Percentiles rank a stretch among this genome's conserved stretches.
Evolutionary conservation across 345 rosid genomes (phyloP).

Genomic region (Pistacia atlantica): DNA sequence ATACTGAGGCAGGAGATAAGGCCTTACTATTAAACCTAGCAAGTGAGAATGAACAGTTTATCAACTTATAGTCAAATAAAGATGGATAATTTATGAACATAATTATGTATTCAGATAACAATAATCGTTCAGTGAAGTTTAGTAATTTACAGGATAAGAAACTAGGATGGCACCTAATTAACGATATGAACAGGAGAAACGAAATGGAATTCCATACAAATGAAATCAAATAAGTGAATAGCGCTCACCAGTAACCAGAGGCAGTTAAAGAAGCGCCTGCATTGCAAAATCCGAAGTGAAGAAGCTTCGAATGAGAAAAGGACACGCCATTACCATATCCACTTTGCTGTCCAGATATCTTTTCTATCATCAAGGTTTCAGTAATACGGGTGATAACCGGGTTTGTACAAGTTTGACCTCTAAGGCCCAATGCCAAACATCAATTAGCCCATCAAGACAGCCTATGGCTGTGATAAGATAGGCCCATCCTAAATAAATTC

Average conservation of each 20-base stretch:
- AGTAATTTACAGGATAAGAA: not conserved
- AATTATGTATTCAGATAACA: not conserved
- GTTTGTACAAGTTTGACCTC: not conserved
- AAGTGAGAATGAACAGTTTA: not conserved
- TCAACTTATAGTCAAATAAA: not conserved
- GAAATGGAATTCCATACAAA: not conserved
- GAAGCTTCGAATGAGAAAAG: conserved; percentile 17
- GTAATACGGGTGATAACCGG: not conserved
- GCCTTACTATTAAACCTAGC: not conserved
- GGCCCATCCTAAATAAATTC: no score
- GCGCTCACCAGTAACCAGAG: conserved; percentile 29
- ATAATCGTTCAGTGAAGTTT: not conserved
- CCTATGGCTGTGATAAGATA: no score
- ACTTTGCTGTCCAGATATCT: not conserved
- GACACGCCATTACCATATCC: conserved; percentile 34
- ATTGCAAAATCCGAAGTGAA: not conserved
- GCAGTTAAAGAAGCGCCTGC: not conserved
- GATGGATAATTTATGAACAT: no score
- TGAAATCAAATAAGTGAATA: not conserved
- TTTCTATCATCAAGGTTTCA: not conserved
- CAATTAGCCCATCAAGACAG: no score
- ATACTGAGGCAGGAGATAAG: not conserved
- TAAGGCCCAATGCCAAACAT: not conserved
- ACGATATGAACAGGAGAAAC: not conserved
- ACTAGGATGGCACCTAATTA: not conserved